phyloP scores from a whole-genome alignment of 768 basidiomycete genomes.

The Lentinula lateritia region DNA sequence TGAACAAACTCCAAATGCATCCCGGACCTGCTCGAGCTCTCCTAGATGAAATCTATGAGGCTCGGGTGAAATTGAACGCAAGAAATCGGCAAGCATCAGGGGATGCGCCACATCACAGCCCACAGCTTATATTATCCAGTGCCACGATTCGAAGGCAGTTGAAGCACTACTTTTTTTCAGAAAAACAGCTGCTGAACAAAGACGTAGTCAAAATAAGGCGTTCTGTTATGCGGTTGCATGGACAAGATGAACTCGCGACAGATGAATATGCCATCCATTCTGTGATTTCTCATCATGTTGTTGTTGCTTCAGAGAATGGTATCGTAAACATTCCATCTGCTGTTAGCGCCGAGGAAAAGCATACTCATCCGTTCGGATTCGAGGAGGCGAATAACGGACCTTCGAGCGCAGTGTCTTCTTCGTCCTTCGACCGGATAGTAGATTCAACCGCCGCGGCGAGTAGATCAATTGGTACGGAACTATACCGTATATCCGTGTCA shows the following conservation, averaged over 20 bases:
- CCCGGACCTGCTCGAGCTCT: conserved; percentile 54
- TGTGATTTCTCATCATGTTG: conserved; percentile 43
- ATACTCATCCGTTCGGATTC: conserved; percentile 8
- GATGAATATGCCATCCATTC: neutral
- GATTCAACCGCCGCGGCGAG: neutral
- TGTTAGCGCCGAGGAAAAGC: conserved; percentile 12
- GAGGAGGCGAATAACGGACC: neutral
- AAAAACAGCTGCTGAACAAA: conserved; percentile 55
- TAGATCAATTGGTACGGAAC: conserved; percentile 1
- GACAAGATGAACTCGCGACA: neutral
- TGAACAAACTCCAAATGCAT: conserved; percentile 42
- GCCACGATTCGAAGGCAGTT: conserved; percentile 61
- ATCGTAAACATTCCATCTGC: conserved; percentile 44
- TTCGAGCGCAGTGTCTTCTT: neutral
- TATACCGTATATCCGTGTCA: neutral
- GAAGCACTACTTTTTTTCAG: conserved; percentile 44
- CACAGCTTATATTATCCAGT: conserved; percentile 66
- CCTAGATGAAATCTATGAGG: conserved; percentile 50
- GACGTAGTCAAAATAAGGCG: conserved; percentile 35
- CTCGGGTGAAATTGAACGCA: conserved; percentile 8
- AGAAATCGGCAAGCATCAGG: neutral
- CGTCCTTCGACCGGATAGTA: neutral
- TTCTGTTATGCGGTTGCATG: conserved; percentile 7
- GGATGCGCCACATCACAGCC: conserved; percentile 18
- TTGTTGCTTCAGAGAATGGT: conserved; percentile 54